Evolutionary conservation across 2,329 filamentous ascomycete genomes (phyloP).

Genomic region (Macrophomina tecta): DNA sequence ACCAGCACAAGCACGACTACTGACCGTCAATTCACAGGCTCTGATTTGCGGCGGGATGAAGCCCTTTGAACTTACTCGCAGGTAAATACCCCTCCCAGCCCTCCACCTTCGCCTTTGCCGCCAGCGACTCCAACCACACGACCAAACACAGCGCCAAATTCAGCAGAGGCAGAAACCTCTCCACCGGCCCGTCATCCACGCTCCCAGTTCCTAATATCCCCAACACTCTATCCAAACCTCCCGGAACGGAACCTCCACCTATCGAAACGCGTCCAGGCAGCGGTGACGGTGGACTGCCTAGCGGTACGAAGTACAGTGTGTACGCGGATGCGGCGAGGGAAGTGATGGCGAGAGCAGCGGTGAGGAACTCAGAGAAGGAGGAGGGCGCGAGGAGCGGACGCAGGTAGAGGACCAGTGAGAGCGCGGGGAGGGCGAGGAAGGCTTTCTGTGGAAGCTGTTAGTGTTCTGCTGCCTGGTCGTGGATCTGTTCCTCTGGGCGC

Average conservation of each 20-base stretch:
- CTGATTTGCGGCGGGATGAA: constrained; percentile 33
- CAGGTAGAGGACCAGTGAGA: constrained; percentile 63
- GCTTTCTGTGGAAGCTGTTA: constrained; percentile 37
- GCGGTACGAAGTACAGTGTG: constrained; percentile 63
- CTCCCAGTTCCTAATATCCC: neutral
- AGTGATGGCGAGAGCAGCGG: constrained; percentile 65
- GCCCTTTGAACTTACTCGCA: constrained; percentile 30
- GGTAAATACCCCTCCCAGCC: constrained; percentile 46
- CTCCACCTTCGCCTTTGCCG: constrained; percentile 36
- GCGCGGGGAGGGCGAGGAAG: constrained; percentile 66
- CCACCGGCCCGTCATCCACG: constrained; percentile 56
- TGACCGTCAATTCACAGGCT: neutral
- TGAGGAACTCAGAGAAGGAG: constrained; percentile 48
- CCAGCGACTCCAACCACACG: constrained; percentile 47
- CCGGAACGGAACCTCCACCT: constrained; percentile 27
- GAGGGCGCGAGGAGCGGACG: constrained; percentile 51
- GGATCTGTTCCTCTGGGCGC: constrained; percentile 36
- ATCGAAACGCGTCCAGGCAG: constrained; percentile 31
- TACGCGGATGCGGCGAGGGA: constrained; percentile 69
- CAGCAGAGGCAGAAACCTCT: constrained; percentile 63
- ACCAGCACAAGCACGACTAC: constrained; percentile 66
- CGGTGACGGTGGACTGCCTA: constrained; percentile 47
- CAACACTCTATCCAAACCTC: neutral
- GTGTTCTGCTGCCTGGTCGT: constrained; percentile 51
- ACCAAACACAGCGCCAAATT: constrained; percentile 62